These are phyloP conservation scores for Halenospora varia DNA, from an alignment of 495 filamentous ascomycete species.

Conservation along the genomic window DNA sequence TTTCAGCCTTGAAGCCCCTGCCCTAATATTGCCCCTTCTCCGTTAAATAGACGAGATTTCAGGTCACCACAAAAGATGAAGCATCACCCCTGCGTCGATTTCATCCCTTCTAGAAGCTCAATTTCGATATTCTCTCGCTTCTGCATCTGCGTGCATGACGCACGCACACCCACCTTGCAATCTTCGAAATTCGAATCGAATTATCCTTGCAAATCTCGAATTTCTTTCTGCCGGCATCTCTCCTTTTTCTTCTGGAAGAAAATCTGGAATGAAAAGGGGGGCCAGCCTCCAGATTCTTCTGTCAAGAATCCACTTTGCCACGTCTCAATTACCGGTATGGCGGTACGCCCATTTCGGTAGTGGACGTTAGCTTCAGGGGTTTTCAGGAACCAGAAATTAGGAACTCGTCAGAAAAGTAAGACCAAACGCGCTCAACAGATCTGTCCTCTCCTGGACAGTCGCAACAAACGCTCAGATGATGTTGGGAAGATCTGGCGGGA, in stretches of 20 bases:
- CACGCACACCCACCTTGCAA: neutral
- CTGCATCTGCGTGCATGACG: neutral
- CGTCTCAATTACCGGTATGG: neutral
- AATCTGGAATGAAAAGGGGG: neutral
- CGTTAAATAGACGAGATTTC: neutral
- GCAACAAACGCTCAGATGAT: neutral
- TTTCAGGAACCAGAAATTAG: neutral
- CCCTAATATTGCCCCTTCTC: neutral
- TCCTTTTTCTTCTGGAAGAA: neutral
- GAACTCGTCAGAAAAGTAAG: neutral
- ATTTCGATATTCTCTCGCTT: neutral
- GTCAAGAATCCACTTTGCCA: neutral
- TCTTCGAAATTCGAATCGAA: neutral
- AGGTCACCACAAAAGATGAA: neutral
- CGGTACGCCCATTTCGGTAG: neutral
- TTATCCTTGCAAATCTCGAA: neutral
- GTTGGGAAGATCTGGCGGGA: neutral
- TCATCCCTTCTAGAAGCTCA: neutral
- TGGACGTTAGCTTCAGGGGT: neutral
- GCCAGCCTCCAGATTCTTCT: neutral
- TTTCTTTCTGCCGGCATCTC: neutral
- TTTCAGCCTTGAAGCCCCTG: neutral
- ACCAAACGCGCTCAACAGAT: neutral
- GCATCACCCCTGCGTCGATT: neutral
- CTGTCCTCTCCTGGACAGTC: neutral